Percentiles rank a stretch among this genome's conserved stretches.
Evolutionary conservation across 1,139 yeast genomes (phyloP).

Genomic region (Blastobotrys buckinghamii): DNA sequence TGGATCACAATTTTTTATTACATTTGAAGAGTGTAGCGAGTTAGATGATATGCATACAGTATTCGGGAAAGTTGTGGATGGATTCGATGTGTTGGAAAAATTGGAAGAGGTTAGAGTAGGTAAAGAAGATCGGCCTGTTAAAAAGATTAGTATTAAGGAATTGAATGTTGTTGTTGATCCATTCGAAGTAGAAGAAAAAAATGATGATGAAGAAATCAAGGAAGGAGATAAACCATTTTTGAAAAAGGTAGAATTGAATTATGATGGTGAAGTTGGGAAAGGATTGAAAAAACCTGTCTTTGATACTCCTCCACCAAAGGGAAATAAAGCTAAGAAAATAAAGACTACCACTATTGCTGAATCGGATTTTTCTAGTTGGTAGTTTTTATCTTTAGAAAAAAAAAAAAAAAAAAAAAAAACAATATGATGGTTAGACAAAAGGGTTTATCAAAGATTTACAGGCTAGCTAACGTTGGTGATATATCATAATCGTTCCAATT

Average conservation of each 20-base stretch:
- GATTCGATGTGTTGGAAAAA: conserved; percentile 66
- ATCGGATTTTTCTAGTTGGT: conserved; percentile 27
- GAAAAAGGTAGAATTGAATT: conserved; percentile 20
- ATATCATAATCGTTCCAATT: too few relatives aligned
- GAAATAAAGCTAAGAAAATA: conserved; percentile 5
- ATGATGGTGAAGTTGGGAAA: conserved; percentile 22
- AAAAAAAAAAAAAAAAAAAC: background rate
- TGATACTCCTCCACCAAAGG: background rate
- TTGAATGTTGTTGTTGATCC: conserved; percentile 79
- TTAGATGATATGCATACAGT: conserved; percentile 70
- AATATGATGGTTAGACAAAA: too few relatives aligned
- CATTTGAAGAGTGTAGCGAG: conserved; percentile 67
- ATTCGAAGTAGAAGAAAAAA: conserved; percentile 38
- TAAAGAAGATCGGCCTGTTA: conserved; percentile 31
- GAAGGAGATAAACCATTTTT: background rate
- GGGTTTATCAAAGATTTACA: too few relatives aligned
- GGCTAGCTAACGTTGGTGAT: too few relatives aligned
- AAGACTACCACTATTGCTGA: conserved; percentile 19
- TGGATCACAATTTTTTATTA: conserved; percentile 74
- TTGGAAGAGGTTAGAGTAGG: conserved; percentile 45
- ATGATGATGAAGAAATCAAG: background rate
- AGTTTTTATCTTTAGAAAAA: background rate
- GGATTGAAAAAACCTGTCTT: conserved; percentile 17
- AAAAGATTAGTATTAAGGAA: conserved; percentile 38
- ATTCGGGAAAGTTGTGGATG: conserved; percentile 73